Base-by-base conservation (phyloP, 306 rosid genomes). In the Quillaja saponaria region DNA sequence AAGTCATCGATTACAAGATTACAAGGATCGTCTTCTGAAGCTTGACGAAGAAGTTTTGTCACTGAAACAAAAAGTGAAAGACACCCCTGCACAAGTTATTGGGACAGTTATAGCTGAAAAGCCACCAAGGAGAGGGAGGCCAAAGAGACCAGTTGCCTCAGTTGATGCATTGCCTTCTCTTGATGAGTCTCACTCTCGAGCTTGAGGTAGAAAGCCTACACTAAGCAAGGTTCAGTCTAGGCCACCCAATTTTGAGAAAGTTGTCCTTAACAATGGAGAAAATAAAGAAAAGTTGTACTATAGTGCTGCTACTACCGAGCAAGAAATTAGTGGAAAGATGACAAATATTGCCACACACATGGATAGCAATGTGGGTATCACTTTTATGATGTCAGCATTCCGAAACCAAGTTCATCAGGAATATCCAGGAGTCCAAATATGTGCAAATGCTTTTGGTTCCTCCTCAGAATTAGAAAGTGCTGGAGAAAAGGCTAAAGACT, bases 51-150 rank as follows among this genome's bases (percentile, higher is more conserved):
- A 71, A 81, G 61, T 76, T 34, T 79, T 82, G 11, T 71, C 79
- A 21, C 53, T 64, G 72, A 78, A 78, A 67, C 69, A 66, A 34
- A 67, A 46, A 34, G 72, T 44, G 42, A 74, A 63, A 67, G 69
- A 50, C 62, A 46, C 74, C 48, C 10, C 54, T 56, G 64, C 63
- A 49, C 67, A 53, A 61, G 76, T 41, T 69, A 17, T 40, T 45
- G 69, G 20, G 53, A 61, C 66, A n/a, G 49, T 62, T 34, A 61
- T 70, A 33, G 41, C 59, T 49, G 50, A 39, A 55, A 19, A 69
- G 55, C 68, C 77, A 50, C 12, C 61, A 61, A 84, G 69, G 63
- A 80, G 84, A 75, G 85, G 80, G 55, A 74, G 81, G 71, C 76
- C 83, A 41, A 82, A 55, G 76, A 58, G 50, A 34, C 16, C 76